Conservation (phyloP, 495 filamentous ascomycete species). For the Neurospora sublineolata region DNA sequence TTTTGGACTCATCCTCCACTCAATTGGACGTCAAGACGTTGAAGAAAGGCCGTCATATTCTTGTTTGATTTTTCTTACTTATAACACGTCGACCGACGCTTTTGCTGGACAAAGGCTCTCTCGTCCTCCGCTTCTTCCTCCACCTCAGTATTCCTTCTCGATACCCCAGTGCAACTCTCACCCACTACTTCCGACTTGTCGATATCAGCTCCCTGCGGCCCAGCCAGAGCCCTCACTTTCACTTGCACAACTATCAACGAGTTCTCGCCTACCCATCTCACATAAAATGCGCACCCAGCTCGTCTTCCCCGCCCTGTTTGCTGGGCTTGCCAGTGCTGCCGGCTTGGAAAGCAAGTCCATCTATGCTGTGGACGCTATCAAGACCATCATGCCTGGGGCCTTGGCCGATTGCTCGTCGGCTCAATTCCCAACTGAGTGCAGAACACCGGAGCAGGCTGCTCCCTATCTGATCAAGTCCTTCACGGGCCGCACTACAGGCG, state of each 20-base stretch:
- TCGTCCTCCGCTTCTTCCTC: background rate
- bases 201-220: background rate
- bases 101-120: background rate
- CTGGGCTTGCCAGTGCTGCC: background rate
- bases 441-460: slow-evolving; percentile 51
- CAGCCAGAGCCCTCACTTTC: background rate
- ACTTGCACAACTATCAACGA: background rate
- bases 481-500: slow-evolving; percentile 25
- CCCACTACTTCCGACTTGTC: background rate
- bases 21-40: background rate
- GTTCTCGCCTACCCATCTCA: background rate
- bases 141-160: background rate
- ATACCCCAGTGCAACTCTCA: background rate
- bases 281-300: background rate
- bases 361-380: slow-evolving; percentile 32
- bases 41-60: background rate
- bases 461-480: slow-evolving; percentile 28
- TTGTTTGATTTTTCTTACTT: background rate
- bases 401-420: slow-evolving; percentile 34
- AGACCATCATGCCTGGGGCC: slow-evolving; percentile 37
- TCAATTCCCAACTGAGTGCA: slow-evolving; percentile 44
- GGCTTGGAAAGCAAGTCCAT: background rate
- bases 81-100: background rate
- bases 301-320: background rate
- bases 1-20: background rate